phyloP scores from a whole-genome alignment of 352 stramenopile species.

The Globisporangium camurandrum region DNA sequence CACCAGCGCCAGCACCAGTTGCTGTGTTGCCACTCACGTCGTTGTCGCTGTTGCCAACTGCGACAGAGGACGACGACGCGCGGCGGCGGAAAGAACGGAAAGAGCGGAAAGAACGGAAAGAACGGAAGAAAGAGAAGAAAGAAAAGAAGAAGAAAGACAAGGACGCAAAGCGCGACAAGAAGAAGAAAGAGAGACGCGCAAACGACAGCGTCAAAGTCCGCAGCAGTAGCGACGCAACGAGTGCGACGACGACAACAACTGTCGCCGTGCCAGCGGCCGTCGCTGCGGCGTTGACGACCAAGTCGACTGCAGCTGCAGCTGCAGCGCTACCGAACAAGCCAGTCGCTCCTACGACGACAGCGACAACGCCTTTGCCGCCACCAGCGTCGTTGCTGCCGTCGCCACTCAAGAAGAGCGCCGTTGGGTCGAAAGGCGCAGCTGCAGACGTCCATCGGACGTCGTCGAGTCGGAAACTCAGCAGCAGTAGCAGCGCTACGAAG shows the following conservation, averaged over 20 bases:
- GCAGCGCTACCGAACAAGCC: neutral
- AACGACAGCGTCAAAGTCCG: slow-evolving; percentile 2
- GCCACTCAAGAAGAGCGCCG: neutral
- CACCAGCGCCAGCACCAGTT: too few relatives aligned
- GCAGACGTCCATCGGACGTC: slow-evolving; percentile 14
- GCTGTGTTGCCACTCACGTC: too few relatives aligned
- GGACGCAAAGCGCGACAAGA: too few relatives aligned
- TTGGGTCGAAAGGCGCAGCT: slow-evolving; percentile 29
- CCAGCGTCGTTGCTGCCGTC: neutral
- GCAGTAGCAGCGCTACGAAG: slow-evolving; percentile 52
- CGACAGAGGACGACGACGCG: slow-evolving; percentile 10
- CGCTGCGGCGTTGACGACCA: neutral
- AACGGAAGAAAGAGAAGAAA: slow-evolving; percentile 62
- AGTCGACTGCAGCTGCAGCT: neutral
- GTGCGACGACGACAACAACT: neutral
- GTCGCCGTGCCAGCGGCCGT: too few relatives aligned
- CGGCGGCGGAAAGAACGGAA: slow-evolving; percentile 54
- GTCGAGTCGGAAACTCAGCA: slow-evolving; percentile 12
- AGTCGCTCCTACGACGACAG: too few relatives aligned
- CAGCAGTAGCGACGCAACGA: slow-evolving; percentile 32
- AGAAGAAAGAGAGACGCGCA: slow-evolving; percentile 49
- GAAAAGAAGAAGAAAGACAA: slow-evolving; percentile 35
- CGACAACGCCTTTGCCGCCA: neutral
- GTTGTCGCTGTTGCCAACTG: too few relatives aligned
- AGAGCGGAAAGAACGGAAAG: slow-evolving; percentile 64